A percentile compares a stretch with the other conserved stretches of the same genome.
These are phyloP conservation scores for Gypsophila paniculata DNA, from an alignment of 179 eudicot species.

Conservation along the genomic window DNA sequence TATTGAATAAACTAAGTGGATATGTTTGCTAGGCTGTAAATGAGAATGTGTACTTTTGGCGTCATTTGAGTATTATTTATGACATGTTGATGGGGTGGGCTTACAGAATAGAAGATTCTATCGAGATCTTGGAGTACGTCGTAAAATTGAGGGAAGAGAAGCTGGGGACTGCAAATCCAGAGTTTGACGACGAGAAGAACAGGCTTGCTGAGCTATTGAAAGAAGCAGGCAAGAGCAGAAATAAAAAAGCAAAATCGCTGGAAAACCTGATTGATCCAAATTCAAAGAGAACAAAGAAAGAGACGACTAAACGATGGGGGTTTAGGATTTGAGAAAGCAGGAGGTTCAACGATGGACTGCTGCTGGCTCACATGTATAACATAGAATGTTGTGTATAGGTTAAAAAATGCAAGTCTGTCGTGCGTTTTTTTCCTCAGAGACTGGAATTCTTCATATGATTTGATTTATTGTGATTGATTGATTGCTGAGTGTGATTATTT, in stretches of 20 bases:
- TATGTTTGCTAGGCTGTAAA: slow-evolving; percentile 23
- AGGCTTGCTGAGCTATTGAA: slow-evolving; percentile 86
- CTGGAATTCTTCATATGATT: slow-evolving; percentile 12
- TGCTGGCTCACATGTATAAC: slow-evolving; percentile 30
- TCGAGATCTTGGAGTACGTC: slow-evolving; percentile 91
- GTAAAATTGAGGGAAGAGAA: slow-evolving; percentile 94
- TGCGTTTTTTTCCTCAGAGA: slow-evolving; percentile 9
- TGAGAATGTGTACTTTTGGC: not conserved
- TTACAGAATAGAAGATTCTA: slow-evolving; percentile 91
- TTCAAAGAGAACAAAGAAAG: slow-evolving; percentile 80
- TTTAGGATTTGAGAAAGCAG: slow-evolving; percentile 50
- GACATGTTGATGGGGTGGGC: not conserved
- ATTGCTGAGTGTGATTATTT: slow-evolving; percentile 48
- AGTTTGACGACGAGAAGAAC: slow-evolving; percentile 89
- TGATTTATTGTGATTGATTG: slow-evolving; percentile 30
- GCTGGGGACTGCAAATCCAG: slow-evolving; percentile 94
- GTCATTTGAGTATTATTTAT: not conserved
- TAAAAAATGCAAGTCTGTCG: slow-evolving; percentile 33
- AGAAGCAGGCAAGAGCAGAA: slow-evolving; percentile 88
- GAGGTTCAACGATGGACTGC: not conserved
- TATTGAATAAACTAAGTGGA: slow-evolving; percentile 9
- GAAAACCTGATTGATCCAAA: slow-evolving; percentile 94
- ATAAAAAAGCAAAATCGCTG: slow-evolving; percentile 85
- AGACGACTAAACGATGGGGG: slow-evolving; percentile 79
- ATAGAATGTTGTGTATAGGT: slow-evolving; percentile 45